Conservation (phyloP, 306 rosid genomes). For the Rosa rugosa region DNA sequence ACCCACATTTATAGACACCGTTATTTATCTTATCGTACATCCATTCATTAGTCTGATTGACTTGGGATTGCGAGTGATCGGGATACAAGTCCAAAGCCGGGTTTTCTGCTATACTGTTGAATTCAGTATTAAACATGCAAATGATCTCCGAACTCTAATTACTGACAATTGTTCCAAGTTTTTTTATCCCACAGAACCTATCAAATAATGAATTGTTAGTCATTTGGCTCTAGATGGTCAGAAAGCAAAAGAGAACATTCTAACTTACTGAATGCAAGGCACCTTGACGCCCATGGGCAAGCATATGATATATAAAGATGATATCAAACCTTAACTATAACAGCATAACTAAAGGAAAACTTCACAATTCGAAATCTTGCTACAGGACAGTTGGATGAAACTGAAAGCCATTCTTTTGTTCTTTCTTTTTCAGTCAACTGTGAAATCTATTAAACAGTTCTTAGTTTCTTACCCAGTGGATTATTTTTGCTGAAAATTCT, state of each 20-base stretch:
- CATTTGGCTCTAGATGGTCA: neutral
- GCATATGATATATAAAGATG: constrained; percentile 89
- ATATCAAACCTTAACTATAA: constrained; percentile 27
- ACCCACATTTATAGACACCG: constrained; percentile 91
- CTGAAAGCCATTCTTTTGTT: neutral
- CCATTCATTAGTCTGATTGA: constrained; percentile 75
- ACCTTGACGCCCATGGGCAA: constrained; percentile 97
- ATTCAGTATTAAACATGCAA: constrained; percentile 82
- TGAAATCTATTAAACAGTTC: neutral
- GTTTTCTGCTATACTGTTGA: constrained; percentile 72
- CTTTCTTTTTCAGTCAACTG: neutral
- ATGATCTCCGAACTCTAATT: constrained; percentile 93
- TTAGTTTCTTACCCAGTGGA: constrained; percentile 16
- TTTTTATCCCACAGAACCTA: constrained; percentile 98
- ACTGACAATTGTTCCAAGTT: constrained; percentile 77
- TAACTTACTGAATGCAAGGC: constrained; percentile 52
- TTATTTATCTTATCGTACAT: constrained; percentile 64
- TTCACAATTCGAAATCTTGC: neutral
- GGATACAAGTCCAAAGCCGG: constrained; percentile 78
- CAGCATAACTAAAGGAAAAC: neutral
- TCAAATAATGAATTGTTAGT: constrained; percentile 11
- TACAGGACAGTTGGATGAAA: neutral
- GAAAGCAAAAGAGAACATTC: neutral
- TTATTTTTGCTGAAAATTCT: neutral
- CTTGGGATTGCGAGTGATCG: constrained; percentile 57